phyloP scores from a whole-genome alignment of 169 alveolate species.

The Cryptosporidium ryanae region DNA sequence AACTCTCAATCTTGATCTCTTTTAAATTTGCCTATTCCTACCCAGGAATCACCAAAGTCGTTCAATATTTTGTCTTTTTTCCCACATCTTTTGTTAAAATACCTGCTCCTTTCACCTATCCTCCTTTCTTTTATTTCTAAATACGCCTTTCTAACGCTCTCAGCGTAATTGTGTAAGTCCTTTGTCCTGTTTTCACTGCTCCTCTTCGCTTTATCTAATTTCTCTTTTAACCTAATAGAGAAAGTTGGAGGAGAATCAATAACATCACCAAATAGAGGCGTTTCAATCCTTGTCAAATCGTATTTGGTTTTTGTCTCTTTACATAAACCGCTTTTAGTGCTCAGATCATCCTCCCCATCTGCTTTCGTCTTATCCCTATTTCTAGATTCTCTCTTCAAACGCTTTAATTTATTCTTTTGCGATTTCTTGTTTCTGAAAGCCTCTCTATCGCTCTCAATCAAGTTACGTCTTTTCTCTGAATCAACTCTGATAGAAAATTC shows the following conservation, averaged over 20 bases:
- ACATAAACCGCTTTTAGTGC: neutral
- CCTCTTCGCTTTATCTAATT: conserved; percentile 33
- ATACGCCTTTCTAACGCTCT: conserved; percentile 50
- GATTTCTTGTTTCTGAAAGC: conserved; percentile 24
- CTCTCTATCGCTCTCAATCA: conserved; percentile 57
- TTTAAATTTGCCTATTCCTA: conserved; percentile 70
- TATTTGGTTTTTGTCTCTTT: neutral
- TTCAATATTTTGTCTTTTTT: neutral
- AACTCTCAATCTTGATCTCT: conserved; percentile 1
- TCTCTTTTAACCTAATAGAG: conserved; percentile 31
- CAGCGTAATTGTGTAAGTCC: conserved; percentile 31
- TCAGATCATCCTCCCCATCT: neutral
- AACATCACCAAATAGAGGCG: conserved; percentile 56
- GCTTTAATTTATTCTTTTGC: conserved; percentile 23
- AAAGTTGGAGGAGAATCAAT: conserved; percentile 42
- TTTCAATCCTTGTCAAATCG: neutral
- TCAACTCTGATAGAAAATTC: conserved; percentile 66
- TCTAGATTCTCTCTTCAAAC: conserved; percentile 39
- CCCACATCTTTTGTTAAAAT: neutral
- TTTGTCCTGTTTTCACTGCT: neutral
- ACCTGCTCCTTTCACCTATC: neutral
- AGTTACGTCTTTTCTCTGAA: neutral
- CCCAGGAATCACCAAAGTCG: conserved; percentile 63
- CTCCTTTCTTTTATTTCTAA: conserved; percentile 17
- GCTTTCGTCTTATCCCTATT: neutral